Evolutionary conservation across 2,329 filamentous ascomycete species (phyloP).

Genomic region (Trichoderma koningii): DNA sequence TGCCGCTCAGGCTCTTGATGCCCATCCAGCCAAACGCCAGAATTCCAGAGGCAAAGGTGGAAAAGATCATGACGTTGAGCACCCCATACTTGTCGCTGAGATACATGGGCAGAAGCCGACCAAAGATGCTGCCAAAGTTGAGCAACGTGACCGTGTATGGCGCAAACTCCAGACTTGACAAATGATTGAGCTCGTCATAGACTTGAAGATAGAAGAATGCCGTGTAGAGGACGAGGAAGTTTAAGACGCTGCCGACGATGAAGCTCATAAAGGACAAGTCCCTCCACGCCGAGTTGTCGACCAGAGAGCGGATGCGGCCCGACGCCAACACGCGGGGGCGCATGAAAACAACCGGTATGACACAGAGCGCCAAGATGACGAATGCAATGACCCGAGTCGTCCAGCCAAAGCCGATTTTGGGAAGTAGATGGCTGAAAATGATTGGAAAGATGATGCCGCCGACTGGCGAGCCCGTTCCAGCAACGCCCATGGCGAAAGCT

Average conservation of each 20-base stretch:
- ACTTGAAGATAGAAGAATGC: slow-evolving; percentile 1
- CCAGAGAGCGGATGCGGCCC: neutral
- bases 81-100: slow-evolving; percentile 41
- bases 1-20: neutral
- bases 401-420: slow-evolving; percentile 40
- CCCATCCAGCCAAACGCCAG: slow-evolving; percentile 23
- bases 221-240: slow-evolving; percentile 1
- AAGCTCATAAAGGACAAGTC: neutral
- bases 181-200: slow-evolving; percentile 27
- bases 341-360: slow-evolving; percentile 35
- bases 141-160: slow-evolving; percentile 48
- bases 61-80: slow-evolving; percentile 40
- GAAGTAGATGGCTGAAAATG: slow-evolving; percentile 40
- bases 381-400: slow-evolving; percentile 38
- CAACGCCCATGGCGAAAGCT: slow-evolving; percentile 40
- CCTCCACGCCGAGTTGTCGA: neutral
- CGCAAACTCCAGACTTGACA: slow-evolving; percentile 43
- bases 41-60: neutral
- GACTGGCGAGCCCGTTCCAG: slow-evolving; percentile 34
- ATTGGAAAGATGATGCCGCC: slow-evolving; percentile 41
- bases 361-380: slow-evolving; percentile 38
- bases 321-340: neutral
- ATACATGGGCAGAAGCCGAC: slow-evolving; percentile 47
- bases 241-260: neutral
- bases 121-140: slow-evolving; percentile 50